phyloP scores from a whole-genome alignment of 1,284 basidiomycete species.

The Sporisorium scitamineum region DNA sequence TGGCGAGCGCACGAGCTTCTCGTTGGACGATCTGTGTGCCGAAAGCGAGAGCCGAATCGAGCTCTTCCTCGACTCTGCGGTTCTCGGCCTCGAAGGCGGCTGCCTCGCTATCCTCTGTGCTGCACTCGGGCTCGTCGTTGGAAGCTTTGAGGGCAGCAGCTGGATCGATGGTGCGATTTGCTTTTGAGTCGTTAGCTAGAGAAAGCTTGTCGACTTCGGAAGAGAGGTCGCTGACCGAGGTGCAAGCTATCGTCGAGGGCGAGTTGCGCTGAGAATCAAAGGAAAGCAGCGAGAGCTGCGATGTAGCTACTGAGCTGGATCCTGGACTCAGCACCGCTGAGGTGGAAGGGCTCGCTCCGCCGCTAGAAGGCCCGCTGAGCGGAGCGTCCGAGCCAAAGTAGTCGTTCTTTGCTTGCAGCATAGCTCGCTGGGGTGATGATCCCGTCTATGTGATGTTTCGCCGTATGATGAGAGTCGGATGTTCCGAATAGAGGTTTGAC shows the following conservation, averaged over 20 bases:
- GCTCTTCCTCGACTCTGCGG: slow-evolving; percentile 38
- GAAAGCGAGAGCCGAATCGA: slow-evolving; percentile 43
- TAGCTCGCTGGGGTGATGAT: background rate
- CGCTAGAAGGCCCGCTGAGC: slow-evolving; percentile 30
- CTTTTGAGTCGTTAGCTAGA: slow-evolving; percentile 2
- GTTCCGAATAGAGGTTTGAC: background rate
- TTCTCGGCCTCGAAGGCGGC: slow-evolving; percentile 39
- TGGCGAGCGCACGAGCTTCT: slow-evolving; percentile 46
- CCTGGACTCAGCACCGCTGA: slow-evolving; percentile 33
- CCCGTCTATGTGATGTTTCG: background rate
- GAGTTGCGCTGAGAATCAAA: slow-evolving; percentile 34
- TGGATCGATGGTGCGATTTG: background rate
- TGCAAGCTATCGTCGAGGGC: slow-evolving; percentile 43
- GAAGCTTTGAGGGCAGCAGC: background rate
- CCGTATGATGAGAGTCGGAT: background rate
- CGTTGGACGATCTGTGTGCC: slow-evolving; percentile 44
- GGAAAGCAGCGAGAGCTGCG: slow-evolving; percentile 36
- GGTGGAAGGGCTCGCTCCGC: slow-evolving; percentile 27
- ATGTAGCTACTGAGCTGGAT: slow-evolving; percentile 34
- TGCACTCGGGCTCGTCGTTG: slow-evolving; percentile 13
- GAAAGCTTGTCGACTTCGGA: slow-evolving; percentile 37
- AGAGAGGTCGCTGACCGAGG: slow-evolving; percentile 45
- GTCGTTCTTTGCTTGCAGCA: slow-evolving; percentile 29
- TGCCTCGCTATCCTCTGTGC: slow-evolving; percentile 31
- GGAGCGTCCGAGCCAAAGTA: slow-evolving; percentile 38